A percentile compares a stretch with the other conserved stretches of the same genome.
Evolutionary conservation across 148 eudicot species (phyloP).

Genomic region (Rhododendron ovatum): DNA sequence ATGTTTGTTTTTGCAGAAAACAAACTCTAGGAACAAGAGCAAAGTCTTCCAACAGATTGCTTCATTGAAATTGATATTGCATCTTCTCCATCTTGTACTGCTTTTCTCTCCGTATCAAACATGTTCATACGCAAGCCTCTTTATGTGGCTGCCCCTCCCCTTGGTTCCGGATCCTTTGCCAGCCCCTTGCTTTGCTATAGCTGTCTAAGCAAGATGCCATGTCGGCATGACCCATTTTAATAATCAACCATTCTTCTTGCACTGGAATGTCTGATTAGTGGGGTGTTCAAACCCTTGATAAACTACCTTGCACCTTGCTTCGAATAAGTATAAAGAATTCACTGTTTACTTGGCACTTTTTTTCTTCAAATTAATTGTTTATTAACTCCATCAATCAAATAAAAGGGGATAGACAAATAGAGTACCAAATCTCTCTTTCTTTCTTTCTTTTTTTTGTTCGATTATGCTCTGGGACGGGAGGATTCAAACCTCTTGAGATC

Average conservation of each 20-base stretch:
- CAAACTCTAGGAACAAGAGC: background rate
- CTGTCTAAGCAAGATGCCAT: background rate
- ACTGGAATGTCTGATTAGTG: background rate
- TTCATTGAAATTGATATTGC: background rate
- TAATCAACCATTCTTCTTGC: background rate
- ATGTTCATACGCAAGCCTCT: background rate
- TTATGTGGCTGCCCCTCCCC: background rate
- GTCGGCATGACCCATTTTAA: background rate
- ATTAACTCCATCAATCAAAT: too few relatives aligned
- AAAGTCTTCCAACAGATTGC: background rate
- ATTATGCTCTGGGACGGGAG: too few relatives aligned
- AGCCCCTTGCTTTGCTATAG: background rate
- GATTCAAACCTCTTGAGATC: too few relatives aligned
- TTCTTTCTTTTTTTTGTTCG: too few relatives aligned
- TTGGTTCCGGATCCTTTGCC: background rate
- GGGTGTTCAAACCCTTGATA: background rate
- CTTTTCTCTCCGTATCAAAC: background rate
- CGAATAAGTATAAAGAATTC: too few relatives aligned
- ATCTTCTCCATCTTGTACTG: background rate
- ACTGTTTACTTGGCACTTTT: too few relatives aligned
- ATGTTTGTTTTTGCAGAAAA: background rate
- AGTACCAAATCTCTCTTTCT: too few relatives aligned
- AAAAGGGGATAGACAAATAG: too few relatives aligned
- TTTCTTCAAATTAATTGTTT: too few relatives aligned
- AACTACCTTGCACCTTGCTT: too few relatives aligned